phyloP scores from a whole-genome alignment of 192 early-diverging fungal species.

The Rhizoclosmatium globosum region DNA sequence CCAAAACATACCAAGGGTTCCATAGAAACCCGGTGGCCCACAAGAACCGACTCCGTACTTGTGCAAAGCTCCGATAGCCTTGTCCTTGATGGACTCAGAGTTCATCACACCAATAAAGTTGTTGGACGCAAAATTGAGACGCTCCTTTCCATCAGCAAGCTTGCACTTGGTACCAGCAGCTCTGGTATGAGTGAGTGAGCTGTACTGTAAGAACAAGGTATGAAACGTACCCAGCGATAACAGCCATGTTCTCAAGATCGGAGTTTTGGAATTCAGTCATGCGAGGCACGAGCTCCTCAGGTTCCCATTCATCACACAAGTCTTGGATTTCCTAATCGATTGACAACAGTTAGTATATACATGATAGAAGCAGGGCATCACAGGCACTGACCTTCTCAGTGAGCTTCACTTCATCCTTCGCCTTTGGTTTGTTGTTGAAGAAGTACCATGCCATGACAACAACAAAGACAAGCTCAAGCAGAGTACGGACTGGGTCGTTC shows the following conservation, averaged over 20 bases:
- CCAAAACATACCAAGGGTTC: slow-evolving; percentile 62
- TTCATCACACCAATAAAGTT: slow-evolving; percentile 89
- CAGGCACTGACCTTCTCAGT: slow-evolving; percentile 74
- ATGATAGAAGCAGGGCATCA: neutral
- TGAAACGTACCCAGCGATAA: slow-evolving; percentile 67
- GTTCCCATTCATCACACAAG: slow-evolving; percentile 93
- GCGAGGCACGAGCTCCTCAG: slow-evolving; percentile 88
- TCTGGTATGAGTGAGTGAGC: slow-evolving; percentile 11
- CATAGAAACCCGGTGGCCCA: slow-evolving; percentile 95
- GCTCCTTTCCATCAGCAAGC: slow-evolving; percentile 67
- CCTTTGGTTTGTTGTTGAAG: slow-evolving; percentile 77
- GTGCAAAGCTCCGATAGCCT: slow-evolving; percentile 82
- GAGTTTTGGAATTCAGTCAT: slow-evolving; percentile 67
- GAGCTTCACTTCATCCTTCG: slow-evolving; percentile 73
- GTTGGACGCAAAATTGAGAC: slow-evolving; percentile 84
- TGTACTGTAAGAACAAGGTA: slow-evolving; percentile 3
- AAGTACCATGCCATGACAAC: slow-evolving; percentile 91
- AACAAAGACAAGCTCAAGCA: slow-evolving; percentile 84
- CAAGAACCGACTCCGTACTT: slow-evolving; percentile 97
- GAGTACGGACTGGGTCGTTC: slow-evolving; percentile 89
- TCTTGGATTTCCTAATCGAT: slow-evolving; percentile 87
- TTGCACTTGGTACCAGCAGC: slow-evolving; percentile 68
- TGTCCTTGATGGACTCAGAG: slow-evolving; percentile 78
- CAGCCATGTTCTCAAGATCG: slow-evolving; percentile 79
- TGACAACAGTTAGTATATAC: neutral